phyloP scores from a whole-genome alignment of 2,329 filamentous ascomycete species.

The Tolypocladium amazonense region DNA sequence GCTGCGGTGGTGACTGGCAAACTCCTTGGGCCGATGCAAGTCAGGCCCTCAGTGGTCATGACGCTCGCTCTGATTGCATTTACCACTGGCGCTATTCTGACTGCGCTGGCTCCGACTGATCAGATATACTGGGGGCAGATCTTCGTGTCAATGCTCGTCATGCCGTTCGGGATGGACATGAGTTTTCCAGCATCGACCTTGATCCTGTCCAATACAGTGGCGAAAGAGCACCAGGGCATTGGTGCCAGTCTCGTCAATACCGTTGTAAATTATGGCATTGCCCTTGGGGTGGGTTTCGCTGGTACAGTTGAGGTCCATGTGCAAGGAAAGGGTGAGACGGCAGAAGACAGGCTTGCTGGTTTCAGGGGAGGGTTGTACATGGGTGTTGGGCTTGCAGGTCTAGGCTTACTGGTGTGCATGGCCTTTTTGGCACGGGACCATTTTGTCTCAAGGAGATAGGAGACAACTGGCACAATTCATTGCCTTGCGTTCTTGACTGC shows the following conservation, averaged over 20 bases:
- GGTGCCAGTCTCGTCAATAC: conserved; percentile 48
- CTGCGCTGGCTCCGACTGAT: conserved; percentile 35
- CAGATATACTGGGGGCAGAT: conserved; percentile 56
- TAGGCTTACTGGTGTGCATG: conserved; percentile 8
- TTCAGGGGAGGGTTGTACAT: conserved; percentile 16
- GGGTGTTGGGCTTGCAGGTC: conserved; percentile 24
- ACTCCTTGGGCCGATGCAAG: conserved; percentile 25
- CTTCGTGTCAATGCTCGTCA: conserved; percentile 48
- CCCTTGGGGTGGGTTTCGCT: conserved; percentile 53
- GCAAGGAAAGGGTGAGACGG: conserved; percentile 9
- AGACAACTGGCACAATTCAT: not conserved
- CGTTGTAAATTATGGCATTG: conserved; percentile 59
- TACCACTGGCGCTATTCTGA: conserved; percentile 29
- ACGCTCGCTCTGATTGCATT: conserved; percentile 32
- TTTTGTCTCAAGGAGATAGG: not conserved
- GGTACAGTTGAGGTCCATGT: conserved; percentile 47
- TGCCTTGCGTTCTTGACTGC: not conserved
- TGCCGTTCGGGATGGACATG: conserved; percentile 57
- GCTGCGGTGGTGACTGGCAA: conserved; percentile 34
- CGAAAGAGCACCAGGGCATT: conserved; percentile 34
- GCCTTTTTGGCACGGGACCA: not conserved
- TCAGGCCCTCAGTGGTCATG: conserved; percentile 29
- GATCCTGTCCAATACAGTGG: conserved; percentile 43
- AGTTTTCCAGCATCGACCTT: conserved; percentile 52
- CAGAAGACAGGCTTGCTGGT: conserved; percentile 5